Evolutionary conservation across 2,329 filamentous ascomycete genomes (phyloP).

Genomic region (Venturia asperata): DNA sequence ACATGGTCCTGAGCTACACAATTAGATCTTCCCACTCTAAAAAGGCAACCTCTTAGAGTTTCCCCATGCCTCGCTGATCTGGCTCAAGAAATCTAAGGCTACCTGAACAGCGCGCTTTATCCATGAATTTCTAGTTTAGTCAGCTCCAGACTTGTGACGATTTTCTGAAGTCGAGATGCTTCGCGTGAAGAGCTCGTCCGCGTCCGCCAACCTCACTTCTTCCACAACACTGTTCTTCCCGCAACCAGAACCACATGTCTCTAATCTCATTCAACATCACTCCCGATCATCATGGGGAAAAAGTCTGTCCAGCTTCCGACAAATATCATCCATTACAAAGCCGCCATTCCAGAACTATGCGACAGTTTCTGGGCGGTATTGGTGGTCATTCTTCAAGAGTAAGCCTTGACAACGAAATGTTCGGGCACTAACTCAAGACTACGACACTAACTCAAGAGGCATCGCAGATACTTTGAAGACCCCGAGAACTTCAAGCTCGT

Average conservation of each 20-base stretch:
- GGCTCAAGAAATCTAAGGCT: background rate
- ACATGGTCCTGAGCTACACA: too few species aligned
- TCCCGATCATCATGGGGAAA: background rate
- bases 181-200: background rate
- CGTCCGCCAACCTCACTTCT: background rate
- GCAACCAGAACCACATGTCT: background rate
- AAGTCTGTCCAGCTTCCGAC: background rate
- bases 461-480: background rate
- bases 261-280: background rate
- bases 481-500: constrained; percentile 6
- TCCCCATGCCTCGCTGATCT: background rate
- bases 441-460: too few species aligned
- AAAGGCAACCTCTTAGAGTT: too few species aligned
- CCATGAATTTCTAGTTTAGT: background rate
- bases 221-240: background rate
- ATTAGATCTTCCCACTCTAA: too few species aligned
- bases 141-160: background rate
- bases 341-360: background rate
- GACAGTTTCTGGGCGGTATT: constrained; percentile 4
- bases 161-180: background rate
- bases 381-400: constrained; percentile 11
- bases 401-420: too few species aligned
- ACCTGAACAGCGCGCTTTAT: background rate
- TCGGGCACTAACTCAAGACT: too few species aligned
- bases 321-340: background rate